Base-by-base conservation (phyloP, 2,329 filamentous ascomycete genomes). In the Phaeomoniella chlamydospora region DNA sequence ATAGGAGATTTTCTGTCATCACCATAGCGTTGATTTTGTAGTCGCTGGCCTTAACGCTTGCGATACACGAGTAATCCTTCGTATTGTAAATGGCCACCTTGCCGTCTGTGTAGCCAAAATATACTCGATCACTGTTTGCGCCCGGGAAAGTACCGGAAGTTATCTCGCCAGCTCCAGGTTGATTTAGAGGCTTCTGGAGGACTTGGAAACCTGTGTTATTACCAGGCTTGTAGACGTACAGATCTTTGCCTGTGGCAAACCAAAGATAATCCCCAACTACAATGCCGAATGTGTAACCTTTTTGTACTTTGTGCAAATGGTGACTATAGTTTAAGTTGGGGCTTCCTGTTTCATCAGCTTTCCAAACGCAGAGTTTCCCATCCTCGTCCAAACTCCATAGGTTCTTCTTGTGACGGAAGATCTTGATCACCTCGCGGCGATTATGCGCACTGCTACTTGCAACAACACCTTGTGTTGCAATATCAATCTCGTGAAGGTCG, bases 341-440 rank as follows among this genome's bases (percentile, higher is more conserved):
- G 17, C 77, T 68, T 1, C 80, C 78, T 4, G 72, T 72, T 32
- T 74, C 68, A 47, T 86, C 82, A 3, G 87, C 78, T 2, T 74
- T 77, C 90, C 90, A 98, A 4, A 96, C 72, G 45, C 85, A 77
- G 11, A 98, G 62, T 32, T 80, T 82, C 9, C 90, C 90, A 33
- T 80, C 76, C 43, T 94, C 87, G 52, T 96, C 90, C 33, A 98
- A 57, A 0, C 87, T 87, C 90, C 90, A 98, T 54, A 98, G 73
- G 49, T 94, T 83, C 45, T 85, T 84, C 42, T 75, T 79, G 54
- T 92, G 80, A 29, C 90, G 76, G 51, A 84, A 80, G 30, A 98
- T 93, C 47, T 77, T 84, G 43, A 83, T 72, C 35, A 98, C 72
- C 46, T 93, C 83, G 41, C 76, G 70, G 30, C 83, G 75, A 5